Evolutionary conservation across 352 stramenopile genomes (phyloP).

Genomic region (Globisporangium rhizosaccharum): DNA sequence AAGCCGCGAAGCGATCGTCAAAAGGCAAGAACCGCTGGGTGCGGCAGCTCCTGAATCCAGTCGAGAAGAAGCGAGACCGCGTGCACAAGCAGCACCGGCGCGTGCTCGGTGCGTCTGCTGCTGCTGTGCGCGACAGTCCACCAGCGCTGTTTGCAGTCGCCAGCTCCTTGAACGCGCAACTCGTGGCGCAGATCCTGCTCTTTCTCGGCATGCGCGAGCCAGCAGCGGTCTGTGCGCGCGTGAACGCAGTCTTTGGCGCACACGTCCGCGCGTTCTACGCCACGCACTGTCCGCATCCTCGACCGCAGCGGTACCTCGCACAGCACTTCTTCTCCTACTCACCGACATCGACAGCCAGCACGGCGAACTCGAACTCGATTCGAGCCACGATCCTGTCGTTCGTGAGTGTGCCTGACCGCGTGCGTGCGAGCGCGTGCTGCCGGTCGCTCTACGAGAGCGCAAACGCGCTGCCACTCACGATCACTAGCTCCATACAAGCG

Average conservation of each 20-base stretch:
- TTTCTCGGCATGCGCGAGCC: constrained; percentile 33
- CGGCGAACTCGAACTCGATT: not conserved
- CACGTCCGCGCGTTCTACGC: constrained; percentile 36
- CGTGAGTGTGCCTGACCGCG: constrained; percentile 22
- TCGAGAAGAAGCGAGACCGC: constrained; percentile 7
- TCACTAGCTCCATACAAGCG: constrained; percentile 4
- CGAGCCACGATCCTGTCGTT: constrained; percentile 21
- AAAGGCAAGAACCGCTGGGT: constrained; percentile 9
- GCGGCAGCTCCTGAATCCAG: constrained; percentile 8
- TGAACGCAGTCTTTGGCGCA: constrained; percentile 29
- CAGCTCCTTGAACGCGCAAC: constrained; percentile 11
- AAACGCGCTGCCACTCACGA: constrained; percentile 24
- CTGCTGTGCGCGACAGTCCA: not conserved
- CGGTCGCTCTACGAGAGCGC: constrained; percentile 21
- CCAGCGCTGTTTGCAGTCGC: constrained; percentile 21
- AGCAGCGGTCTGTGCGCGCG: constrained; percentile 18
- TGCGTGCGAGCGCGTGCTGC: constrained; percentile 24
- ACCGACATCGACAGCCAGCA: not conserved
- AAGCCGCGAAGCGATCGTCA: not conserved
- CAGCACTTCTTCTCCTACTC: constrained; percentile 13
- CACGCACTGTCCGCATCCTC: constrained; percentile 28
- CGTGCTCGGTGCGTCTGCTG: not conserved
- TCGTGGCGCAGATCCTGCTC: constrained; percentile 29
- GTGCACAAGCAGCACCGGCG: constrained; percentile 1
- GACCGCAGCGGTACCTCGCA: constrained; percentile 29